Conservation (phyloP, 1,284 basidiomycete species). For the Xerocomus amazonicus region DNA sequence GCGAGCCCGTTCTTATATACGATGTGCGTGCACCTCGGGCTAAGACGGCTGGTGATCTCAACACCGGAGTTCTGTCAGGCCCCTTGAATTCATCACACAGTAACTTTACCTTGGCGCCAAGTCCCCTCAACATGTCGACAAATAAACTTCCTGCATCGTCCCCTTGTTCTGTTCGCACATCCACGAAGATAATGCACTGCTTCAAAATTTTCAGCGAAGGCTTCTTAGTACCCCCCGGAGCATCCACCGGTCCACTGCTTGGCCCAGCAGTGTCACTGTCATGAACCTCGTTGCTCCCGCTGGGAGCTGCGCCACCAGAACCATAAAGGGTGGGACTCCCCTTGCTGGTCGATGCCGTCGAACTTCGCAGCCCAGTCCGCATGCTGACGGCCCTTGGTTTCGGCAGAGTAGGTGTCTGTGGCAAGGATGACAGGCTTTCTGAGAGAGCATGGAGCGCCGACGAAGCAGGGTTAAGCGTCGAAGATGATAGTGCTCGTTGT, state of each 20-base stretch:
- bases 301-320: constrained; percentile 17
- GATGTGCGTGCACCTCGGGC: constrained; percentile 85
- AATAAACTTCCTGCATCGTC: constrained; percentile 84
- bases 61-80: constrained; percentile 3
- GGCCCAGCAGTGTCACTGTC: constrained; percentile 15
- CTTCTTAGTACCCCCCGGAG: constrained; percentile 19
- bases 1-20: constrained; percentile 85
- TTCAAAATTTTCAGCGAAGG: constrained; percentile 52
- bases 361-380: constrained; percentile 38
- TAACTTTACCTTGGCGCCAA: constrained; percentile 78
- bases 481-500: constrained; percentile 32
- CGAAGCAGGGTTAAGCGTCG: constrained; percentile 49
- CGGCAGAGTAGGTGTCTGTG: constrained; percentile 40
- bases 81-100: not conserved
- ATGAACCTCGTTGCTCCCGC: constrained; percentile 7
- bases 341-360: constrained; percentile 26
- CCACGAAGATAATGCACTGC: constrained; percentile 84
- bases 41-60: constrained; percentile 59
- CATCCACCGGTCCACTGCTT: constrained; percentile 21
- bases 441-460: constrained; percentile 56
- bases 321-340: constrained; percentile 31
- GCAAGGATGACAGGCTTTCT: constrained; percentile 48
- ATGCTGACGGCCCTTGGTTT: constrained; percentile 32
- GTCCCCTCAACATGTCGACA: constrained; percentile 74
- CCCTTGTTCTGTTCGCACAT: constrained; percentile 83